Evolutionary conservation across 2,329 filamentous ascomycete genomes (phyloP).

Genomic region (Metarhizium rileyi): DNA sequence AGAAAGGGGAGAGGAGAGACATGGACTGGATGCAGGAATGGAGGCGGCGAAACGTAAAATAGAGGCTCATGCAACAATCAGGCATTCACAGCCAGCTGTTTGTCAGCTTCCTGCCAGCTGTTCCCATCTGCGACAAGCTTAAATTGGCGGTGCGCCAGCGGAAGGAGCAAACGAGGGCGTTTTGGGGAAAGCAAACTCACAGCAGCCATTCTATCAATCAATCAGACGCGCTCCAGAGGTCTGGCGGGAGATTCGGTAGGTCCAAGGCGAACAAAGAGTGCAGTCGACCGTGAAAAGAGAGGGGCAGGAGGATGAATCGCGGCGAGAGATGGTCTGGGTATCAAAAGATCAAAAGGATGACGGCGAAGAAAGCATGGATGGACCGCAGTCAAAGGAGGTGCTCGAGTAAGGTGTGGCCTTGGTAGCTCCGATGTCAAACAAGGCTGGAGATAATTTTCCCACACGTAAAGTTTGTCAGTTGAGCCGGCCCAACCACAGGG

Average conservation of each 20-base stretch:
- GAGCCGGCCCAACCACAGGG: neutral
- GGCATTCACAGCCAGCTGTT: neutral
- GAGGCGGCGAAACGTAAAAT: neutral
- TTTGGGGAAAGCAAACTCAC: constrained; percentile 22
- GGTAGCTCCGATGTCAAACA: constrained; percentile 21
- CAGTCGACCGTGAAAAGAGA: neutral
- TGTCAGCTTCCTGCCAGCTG: constrained; percentile 6
- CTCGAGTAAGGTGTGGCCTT: constrained; percentile 15
- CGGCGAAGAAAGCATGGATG: constrained; percentile 17
- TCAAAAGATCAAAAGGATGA: constrained; percentile 22
- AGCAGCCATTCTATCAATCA: constrained; percentile 32
- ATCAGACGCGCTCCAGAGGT: constrained; percentile 13
- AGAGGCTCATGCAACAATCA: neutral
- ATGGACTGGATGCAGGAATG: constrained; percentile 5
- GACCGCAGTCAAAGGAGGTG: constrained; percentile 18
- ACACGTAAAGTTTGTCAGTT: neutral
- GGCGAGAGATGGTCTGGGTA: constrained; percentile 18
- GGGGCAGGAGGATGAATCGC: constrained; percentile 7
- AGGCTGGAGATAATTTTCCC: constrained; percentile 24
- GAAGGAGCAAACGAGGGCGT: constrained; percentile 4
- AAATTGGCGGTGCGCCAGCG: constrained; percentile 3
- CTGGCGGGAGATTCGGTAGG: constrained; percentile 4
- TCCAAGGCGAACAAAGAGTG: constrained; percentile 1
- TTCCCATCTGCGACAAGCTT: neutral
- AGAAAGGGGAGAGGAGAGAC: constrained; percentile 8